Percentiles rank a stretch among this genome's conserved stretches.
phyloP scores from a whole-genome alignment of 2,329 filamentous ascomycete species.

The Aspergillus persii region DNA sequence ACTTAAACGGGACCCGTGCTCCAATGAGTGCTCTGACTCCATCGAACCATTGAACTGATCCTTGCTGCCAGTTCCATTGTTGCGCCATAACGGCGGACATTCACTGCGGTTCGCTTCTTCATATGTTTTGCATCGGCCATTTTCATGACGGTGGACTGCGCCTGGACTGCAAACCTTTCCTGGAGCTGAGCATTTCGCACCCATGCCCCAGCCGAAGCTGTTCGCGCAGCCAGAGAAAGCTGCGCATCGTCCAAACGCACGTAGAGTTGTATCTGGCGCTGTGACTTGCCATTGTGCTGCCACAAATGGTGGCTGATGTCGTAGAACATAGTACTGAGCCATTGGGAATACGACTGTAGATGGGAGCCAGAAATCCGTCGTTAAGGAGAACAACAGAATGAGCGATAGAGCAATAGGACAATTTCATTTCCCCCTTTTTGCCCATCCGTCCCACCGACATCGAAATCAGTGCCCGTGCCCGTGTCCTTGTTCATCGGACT shows the following conservation, averaged over 20 bases:
- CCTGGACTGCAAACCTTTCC: conserved; percentile 67
- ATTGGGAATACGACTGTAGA: conserved; percentile 68
- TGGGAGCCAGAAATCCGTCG: conserved; percentile 74
- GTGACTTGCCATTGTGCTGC: conserved; percentile 74
- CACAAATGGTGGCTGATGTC: conserved; percentile 71
- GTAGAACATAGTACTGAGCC: conserved; percentile 71
- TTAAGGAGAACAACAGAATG: conserved; percentile 78
- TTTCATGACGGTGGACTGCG: conserved; percentile 80
- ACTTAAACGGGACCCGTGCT: conserved; percentile 56
- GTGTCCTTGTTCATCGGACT: conserved; percentile 65
- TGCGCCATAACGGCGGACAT: conserved; percentile 65
- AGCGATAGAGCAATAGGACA: conserved; percentile 73
- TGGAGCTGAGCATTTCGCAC: conserved; percentile 43
- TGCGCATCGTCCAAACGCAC: conserved; percentile 71
- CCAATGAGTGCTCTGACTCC: conserved; percentile 79
- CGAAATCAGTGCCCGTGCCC: conserved; percentile 68
- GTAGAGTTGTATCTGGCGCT: conserved; percentile 75
- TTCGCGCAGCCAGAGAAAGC: conserved; percentile 77
- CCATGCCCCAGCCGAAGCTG: conserved; percentile 53
- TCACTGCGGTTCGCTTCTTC: conserved; percentile 71
- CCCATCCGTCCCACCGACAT: conserved; percentile 73
- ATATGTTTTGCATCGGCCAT: conserved; percentile 82
- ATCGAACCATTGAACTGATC: conserved; percentile 67
- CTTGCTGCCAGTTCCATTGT: conserved; percentile 60
- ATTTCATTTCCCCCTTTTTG: conserved; percentile 73